Base-by-base conservation (phyloP, 2,329 filamentous ascomycete genomes). In the Aureobasidium sp. region DNA sequence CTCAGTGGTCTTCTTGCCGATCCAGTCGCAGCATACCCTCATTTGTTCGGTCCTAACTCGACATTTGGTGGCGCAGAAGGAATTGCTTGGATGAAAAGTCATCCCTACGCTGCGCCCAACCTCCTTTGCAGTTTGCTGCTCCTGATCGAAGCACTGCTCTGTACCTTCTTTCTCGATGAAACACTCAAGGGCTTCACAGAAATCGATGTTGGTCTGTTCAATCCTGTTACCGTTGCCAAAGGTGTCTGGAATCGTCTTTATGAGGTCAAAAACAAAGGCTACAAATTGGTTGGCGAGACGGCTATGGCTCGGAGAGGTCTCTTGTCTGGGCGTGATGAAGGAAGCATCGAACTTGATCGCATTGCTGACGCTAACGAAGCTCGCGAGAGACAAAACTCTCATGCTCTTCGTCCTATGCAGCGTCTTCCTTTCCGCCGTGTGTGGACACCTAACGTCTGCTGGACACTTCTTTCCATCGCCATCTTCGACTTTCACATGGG, bases 401-500 rank as follows among this genome's bases (percentile, higher is more conserved):
- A 59, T 32, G 66, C 63, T 42, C 66, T 63, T 67, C 65, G 73
- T 74, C 62, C 76, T 67, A 79, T 71, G 20, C 76, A 75, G 58
- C 73, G 75, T 23, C 71, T 78, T 3, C 69, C 77, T 1, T 80
- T 83, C 69, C 71, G 75, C 32, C 74, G 80, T 48, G 81, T 84
- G 41, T 82, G 80, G 75, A 82, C 78, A 0, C 70, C 74, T 9
- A 84, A 84, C 63, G 78, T 84, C 29, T 68, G 84, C n/a, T 75
- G 80, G 65, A 83, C 80, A 0, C 71, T 91, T 3, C 70, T 88
- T 52, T 82, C 81, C 29, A 85, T 87, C 65, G 86, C 86, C 36
- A 82, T 90, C 53, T 85, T 89, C 67, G 86, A 88, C 65, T 85
- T 90, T 69, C 87, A 90, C 74, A 80, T 90, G 68, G 87, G 70